Base-by-base conservation (phyloP, 1,284 basidiomycete species). In the Marasmius sp. region DNA sequence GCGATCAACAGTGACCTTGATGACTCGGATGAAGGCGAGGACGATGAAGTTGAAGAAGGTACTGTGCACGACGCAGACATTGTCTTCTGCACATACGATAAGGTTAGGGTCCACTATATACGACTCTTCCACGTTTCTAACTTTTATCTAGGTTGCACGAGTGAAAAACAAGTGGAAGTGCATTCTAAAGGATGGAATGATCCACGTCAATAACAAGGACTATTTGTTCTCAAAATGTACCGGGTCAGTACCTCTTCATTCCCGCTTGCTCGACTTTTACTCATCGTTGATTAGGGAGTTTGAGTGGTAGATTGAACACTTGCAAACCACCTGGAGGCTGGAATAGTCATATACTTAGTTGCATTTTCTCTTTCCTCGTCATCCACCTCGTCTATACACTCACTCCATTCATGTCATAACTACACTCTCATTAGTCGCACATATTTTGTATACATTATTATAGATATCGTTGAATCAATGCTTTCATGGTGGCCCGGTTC, bases 131-230 rank as follows among this genome's bases (percentile, higher is more conserved):
- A 54, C 60, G 48, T 49, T 57, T 37, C 59, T 61, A 18, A 59
- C 64, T 58, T 62, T 49, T 59, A 57, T 56, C 5, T 36, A 96
- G 95, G 95, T 98, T 41, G 94, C 96, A 62, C 86, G 97, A 20
- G 96, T 98, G 36, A 98, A 98, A 80, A 99, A 98, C 83, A 99
- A 98, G 81, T 99, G 97, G 97, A 99, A 99, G 82, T 97, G 96
- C 64, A 91, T 95, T n/a, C 85, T 99, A 64, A 97, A 97, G 78
- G 97, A 99, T 70, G 97, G 97, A 14, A 95, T 99, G 87, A 94
- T 98, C 61, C 94, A 96, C 70, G 88, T 98, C 67, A 97, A 98
- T 68, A 96, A 97, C 33, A 92, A 92, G 69, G 97, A 99, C 72
- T 99, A 99, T 77, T 84, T 99, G 34, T 99, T 99, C 74, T 87